Evolutionary conservation across 2,329 filamentous ascomycete genomes (phyloP).

Genomic region (Fusarium domesticum): DNA sequence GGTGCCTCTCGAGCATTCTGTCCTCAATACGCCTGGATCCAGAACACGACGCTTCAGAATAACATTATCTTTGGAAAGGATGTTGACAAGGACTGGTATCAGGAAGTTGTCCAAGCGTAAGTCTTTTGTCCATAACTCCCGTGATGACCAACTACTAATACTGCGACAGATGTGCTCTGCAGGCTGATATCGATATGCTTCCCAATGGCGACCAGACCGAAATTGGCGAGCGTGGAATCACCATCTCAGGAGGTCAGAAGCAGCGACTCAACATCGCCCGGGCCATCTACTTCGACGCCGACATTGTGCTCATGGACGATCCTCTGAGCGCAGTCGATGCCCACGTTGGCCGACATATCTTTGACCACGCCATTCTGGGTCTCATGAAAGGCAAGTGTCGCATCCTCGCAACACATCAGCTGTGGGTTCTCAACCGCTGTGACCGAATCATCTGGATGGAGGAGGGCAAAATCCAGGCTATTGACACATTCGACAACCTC

Average conservation of each 20-base stretch:
- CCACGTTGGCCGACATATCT: slow-evolving; percentile 72
- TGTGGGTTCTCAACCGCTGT: slow-evolving; percentile 86
- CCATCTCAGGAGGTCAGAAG: slow-evolving; percentile 92
- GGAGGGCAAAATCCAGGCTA: slow-evolving; percentile 73
- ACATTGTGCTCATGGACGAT: slow-evolving; percentile 68
- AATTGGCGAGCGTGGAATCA: slow-evolving; percentile 94
- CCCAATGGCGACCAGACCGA: slow-evolving; percentile 85
- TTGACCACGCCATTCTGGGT: slow-evolving; percentile 90
- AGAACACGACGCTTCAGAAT: slow-evolving; percentile 80
- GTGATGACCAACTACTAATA: slow-evolving; percentile 7
- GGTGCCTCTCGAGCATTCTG: slow-evolving; percentile 85
- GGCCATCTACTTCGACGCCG: slow-evolving; percentile 67
- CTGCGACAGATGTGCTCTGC: slow-evolving; percentile 65
- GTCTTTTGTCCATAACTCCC: slow-evolving; percentile 27
- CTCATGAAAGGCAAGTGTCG: slow-evolving; percentile 85
- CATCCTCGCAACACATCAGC: slow-evolving; percentile 89
- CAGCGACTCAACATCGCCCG: slow-evolving; percentile 92
- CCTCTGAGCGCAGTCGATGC: slow-evolving; percentile 67
- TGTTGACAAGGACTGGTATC: slow-evolving; percentile 74
- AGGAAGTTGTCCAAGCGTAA: slow-evolving; percentile 74
- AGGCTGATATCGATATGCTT: slow-evolving; percentile 88
- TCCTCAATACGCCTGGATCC: slow-evolving; percentile 97
- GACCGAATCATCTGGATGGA: slow-evolving; percentile 95
- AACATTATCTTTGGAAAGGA: slow-evolving; percentile 90
- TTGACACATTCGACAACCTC: slow-evolving; percentile 86